Percentiles rank a stretch among this genome's conserved stretches.
Conservation (phyloP, 345 rosid genomes). For the Citrus cavaleriei region DNA sequence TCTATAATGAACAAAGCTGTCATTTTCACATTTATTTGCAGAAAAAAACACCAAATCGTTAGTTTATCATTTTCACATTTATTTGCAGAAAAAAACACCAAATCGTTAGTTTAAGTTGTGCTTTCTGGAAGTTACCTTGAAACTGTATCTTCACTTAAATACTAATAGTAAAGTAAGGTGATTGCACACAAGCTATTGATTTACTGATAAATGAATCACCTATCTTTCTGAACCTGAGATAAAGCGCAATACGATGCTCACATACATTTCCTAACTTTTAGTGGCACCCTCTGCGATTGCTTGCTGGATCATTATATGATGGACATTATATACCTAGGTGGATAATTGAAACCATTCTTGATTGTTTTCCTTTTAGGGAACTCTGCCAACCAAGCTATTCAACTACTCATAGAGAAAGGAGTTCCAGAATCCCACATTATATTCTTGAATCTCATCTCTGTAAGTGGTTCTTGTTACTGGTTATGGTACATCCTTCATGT, state of each 20-base stretch:
- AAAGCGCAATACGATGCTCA: not conserved
- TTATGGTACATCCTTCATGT: not conserved
- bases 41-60: not conserved
- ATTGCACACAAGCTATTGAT: not conserved
- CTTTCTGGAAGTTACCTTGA: not conserved
- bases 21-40: not conserved
- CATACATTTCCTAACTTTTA: not conserved
- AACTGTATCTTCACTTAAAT: not conserved
- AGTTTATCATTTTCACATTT: not conserved
- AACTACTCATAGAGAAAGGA: constrained; percentile 81
- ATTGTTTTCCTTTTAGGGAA: constrained; percentile 53
- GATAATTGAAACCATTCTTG: not conserved
- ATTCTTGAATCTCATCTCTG: constrained; percentile 91
- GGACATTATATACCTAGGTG: too few relatives aligned
- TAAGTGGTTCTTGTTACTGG: constrained; percentile 29
- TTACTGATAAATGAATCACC: not conserved
- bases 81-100: not conserved
- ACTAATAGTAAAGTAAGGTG: not conserved
- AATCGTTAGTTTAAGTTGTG: not conserved
- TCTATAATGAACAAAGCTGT: not conserved
- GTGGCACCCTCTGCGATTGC: not conserved
- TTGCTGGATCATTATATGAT: not conserved
- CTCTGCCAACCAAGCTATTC: constrained; percentile 92
- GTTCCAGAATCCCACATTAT: constrained; percentile 96
- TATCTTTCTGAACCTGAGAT: not conserved